A percentile compares a stretch with the other conserved stretches of the same genome.
phyloP scores from a whole-genome alignment of 2,329 filamentous ascomycete species.

The Hirsutella thompsonii region DNA sequence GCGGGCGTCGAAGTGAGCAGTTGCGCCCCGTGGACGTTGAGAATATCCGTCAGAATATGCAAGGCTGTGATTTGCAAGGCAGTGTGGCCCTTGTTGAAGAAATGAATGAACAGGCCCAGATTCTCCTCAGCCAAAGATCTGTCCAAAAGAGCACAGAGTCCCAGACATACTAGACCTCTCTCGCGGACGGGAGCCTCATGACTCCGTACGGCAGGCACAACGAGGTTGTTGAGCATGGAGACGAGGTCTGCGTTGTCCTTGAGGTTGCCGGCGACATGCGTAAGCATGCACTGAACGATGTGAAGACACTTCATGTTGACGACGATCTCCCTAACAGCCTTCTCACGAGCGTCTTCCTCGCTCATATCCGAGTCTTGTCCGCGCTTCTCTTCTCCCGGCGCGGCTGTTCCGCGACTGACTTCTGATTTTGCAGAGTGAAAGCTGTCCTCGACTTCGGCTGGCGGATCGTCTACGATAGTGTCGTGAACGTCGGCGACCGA shows the following conservation, averaged over 20 bases:
- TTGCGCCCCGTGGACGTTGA: slow-evolving; percentile 76
- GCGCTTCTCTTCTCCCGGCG: slow-evolving; percentile 25
- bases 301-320: slow-evolving; percentile 98
- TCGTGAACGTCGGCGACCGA: slow-evolving; percentile 95
- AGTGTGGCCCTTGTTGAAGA: slow-evolving; percentile 86
- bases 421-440: slow-evolving; percentile 92
- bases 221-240: slow-evolving; percentile 94
- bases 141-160: slow-evolving; percentile 82
- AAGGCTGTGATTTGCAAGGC: slow-evolving; percentile 79
- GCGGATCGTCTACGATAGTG: slow-evolving; percentile 65
- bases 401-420: slow-evolving; percentile 53
- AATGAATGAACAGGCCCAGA: slow-evolving; percentile 84
- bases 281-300: slow-evolving; percentile 93
- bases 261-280: slow-evolving; percentile 78
- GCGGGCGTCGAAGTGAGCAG: slow-evolving; percentile 55
- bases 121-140: slow-evolving; percentile 88
- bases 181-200: slow-evolving; percentile 90
- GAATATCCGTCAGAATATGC: slow-evolving; percentile 85
- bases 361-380: slow-evolving; percentile 29
- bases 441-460: slow-evolving; percentile 49
- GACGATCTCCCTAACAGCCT: slow-evolving; percentile 81
- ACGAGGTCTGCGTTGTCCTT: slow-evolving; percentile 87
- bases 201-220: slow-evolving; percentile 87
- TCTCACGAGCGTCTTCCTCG: slow-evolving; percentile 56
- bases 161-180: slow-evolving; percentile 76